Conservation (phyloP, 2,329 filamentous ascomycete genomes). For the Zymoseptoria tritici region DNA sequence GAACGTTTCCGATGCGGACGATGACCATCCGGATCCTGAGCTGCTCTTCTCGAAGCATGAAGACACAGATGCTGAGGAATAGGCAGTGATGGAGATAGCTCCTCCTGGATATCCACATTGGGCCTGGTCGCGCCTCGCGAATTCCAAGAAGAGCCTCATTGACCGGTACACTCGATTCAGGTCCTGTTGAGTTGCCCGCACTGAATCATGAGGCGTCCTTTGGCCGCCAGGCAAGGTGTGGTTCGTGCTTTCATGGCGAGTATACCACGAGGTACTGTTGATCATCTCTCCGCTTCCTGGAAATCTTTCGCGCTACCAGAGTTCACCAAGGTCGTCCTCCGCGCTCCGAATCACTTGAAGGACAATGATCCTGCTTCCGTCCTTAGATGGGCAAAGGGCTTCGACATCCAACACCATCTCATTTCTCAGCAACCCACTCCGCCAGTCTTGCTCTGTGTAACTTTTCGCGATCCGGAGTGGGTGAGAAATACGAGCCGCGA, state of each 20-base stretch:
- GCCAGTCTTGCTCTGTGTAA: background rate
- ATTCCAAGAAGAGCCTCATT: too few species aligned
- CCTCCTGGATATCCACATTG: too few species aligned
- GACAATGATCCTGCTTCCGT: background rate
- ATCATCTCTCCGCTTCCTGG: too few species aligned
- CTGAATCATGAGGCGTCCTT: background rate
- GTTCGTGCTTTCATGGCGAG: background rate
- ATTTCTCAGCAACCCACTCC: background rate
- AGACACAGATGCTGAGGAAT: conserved; percentile 15
- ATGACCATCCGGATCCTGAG: conserved; percentile 43
- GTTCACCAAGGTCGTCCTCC: background rate
- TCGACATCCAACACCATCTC: background rate
- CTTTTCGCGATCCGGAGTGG: background rate
- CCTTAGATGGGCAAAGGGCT: background rate
- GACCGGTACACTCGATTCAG: too few species aligned
- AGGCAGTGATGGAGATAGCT: background rate
- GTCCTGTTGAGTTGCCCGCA: background rate
- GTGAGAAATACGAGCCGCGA: background rate
- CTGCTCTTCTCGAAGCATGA: conserved; percentile 43
- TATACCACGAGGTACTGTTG: background rate
- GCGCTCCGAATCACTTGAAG: background rate
- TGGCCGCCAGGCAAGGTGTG: background rate
- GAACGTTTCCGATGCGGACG: conserved; percentile 28
- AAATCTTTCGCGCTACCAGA: too few species aligned
- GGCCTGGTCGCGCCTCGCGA: too few species aligned